phyloP scores from a whole-genome alignment of 148 eudicot species.

The Talinum fruticosum region DNA sequence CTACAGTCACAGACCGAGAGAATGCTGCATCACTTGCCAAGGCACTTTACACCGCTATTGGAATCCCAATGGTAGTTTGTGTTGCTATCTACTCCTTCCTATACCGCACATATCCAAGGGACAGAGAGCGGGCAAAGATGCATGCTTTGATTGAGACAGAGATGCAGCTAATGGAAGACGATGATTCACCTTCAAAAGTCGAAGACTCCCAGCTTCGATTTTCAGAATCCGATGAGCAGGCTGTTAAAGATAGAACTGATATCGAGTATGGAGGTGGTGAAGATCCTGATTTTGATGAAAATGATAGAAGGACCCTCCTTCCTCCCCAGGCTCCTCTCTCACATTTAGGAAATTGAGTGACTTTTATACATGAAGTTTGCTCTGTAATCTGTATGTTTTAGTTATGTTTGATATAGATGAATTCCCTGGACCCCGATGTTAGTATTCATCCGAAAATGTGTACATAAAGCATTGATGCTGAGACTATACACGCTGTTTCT shows the following conservation, averaged over 20 bases:
- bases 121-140: slow-evolving; percentile 77
- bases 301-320: slow-evolving; percentile 21
- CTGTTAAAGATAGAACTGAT: slow-evolving; percentile 15
- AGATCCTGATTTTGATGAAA: slow-evolving; percentile 18
- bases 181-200: not conserved
- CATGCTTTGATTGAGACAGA: slow-evolving; percentile 60
- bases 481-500: not conserved
- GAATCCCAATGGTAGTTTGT: slow-evolving; percentile 66
- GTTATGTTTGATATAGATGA: not conserved
- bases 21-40: slow-evolving; percentile 76
- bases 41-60: slow-evolving; percentile 73
- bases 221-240: not conserved
- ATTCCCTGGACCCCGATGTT: not conserved
- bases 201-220: slow-evolving; percentile 2
- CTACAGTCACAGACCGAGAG: slow-evolving; percentile 56
- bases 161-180: slow-evolving; percentile 38
- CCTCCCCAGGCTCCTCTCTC: slow-evolving; percentile 5
- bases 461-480: not conserved
- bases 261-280: not conserved
- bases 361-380: not conserved
- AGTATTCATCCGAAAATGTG: not conserved
- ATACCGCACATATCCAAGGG: slow-evolving; percentile 80
- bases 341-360: slow-evolving; percentile 11
- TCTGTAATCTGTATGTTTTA: not conserved
- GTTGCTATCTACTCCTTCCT: slow-evolving; percentile 66